Conservation (phyloP, 2,329 filamentous ascomycete genomes). For the Penicillium rolfsii region DNA sequence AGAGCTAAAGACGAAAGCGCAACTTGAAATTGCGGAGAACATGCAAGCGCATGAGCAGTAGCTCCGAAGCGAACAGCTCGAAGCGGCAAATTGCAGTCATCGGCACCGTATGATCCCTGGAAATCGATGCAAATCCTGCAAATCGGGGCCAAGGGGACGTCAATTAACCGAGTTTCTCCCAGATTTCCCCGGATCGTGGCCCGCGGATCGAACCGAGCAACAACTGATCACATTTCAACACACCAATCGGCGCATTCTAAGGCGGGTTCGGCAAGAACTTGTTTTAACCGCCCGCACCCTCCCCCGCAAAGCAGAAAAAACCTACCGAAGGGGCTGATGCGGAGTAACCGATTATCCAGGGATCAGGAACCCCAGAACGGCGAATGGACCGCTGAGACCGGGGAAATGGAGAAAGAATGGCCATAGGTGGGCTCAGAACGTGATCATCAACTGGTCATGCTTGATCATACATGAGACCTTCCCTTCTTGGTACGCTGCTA, state of each 20-base stretch:
- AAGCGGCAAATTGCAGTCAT: conserved; percentile 1
- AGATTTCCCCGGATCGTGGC: conserved; percentile 13
- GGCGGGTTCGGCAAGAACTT: conserved; percentile 7
- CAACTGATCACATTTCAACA: not conserved
- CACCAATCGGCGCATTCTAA: conserved; percentile 15
- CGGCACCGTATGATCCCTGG: conserved; percentile 10
- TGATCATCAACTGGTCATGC: not conserved
- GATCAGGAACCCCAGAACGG: not conserved
- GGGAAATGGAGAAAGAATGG: not conserved
- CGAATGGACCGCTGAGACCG: not conserved
- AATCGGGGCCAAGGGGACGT: not conserved
- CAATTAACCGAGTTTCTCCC: conserved; percentile 7
- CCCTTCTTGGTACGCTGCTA: not conserved
- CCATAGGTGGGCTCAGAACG: too few species aligned
- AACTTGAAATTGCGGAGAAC: conserved; percentile 18
- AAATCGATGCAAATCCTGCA: not conserved
- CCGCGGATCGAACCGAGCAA: conserved; percentile 13
- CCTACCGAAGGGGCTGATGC: not conserved
- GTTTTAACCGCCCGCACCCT: conserved; percentile 11
- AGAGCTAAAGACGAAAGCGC: not conserved
- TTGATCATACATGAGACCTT: not conserved
- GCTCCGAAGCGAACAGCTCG: conserved; percentile 11
- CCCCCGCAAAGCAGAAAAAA: conserved; percentile 1
- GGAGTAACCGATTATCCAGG: not conserved
- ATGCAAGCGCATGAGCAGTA: conserved; percentile 11